Evolutionary conservation across 768 basidiomycete species (phyloP).

Genomic region (Pulveroboletus sp.): DNA sequence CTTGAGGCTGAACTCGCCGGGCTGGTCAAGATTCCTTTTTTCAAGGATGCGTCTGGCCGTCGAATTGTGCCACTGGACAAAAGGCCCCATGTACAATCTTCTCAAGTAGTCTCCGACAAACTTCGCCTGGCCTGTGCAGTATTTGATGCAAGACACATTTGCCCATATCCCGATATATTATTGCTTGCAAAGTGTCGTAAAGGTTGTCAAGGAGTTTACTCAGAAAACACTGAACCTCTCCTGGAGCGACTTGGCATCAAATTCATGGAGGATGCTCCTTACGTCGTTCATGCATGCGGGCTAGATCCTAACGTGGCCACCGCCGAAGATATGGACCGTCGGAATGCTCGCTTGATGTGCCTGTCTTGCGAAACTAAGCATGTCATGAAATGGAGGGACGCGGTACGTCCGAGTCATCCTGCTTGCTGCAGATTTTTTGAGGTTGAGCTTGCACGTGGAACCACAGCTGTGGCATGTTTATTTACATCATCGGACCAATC

Average conservation of each 20-base stretch:
- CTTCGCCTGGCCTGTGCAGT: conserved; percentile 8
- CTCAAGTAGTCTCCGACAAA: background rate
- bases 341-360: conserved; percentile 11
- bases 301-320: conserved; percentile 10
- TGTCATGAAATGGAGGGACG: conserved; percentile 12
- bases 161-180: background rate
- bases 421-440: no score
- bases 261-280: conserved; percentile 11
- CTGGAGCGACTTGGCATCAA: background rate
- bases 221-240: background rate
- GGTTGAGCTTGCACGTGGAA: no score
- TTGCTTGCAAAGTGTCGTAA: background rate
- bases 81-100: no score
- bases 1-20: background rate
- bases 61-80: no score
- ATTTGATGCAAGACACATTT: background rate
- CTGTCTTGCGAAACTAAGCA: background rate
- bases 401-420: conserved; percentile 6
- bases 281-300: conserved; percentile 10
- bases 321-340: conserved; percentile 10
- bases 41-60: no score
- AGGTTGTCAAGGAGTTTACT: background rate
- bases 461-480: no score
- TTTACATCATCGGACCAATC: no score
- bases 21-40: background rate